Conservation (phyloP, 148 eudicot species). For the Vaccinium myrtillus region DNA sequence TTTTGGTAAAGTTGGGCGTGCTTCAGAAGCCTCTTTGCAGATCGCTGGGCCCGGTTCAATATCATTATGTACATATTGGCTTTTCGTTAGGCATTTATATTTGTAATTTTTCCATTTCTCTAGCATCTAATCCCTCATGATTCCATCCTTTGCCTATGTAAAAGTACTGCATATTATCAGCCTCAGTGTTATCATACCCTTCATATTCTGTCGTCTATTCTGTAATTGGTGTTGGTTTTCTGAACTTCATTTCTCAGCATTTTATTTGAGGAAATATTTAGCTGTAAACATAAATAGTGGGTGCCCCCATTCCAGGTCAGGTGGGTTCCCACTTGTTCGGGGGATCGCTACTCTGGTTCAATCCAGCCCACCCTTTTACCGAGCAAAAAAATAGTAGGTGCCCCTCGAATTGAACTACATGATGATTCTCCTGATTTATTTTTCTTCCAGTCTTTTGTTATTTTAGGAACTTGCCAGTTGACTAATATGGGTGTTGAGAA, state of each 20-base stretch:
- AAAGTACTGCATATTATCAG: neutral
- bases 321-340: too few species aligned
- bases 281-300: neutral
- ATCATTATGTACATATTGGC: neutral
- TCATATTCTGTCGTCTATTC: slow-evolving; percentile 4
- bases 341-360: too few species aligned
- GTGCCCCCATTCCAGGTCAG: too few species aligned
- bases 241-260: neutral
- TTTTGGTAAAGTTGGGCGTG: neutral
- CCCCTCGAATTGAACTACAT: too few species aligned
- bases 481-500: neutral
- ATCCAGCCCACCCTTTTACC: too few species aligned
- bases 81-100: neutral
- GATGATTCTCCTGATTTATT: neutral
- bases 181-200: neutral
- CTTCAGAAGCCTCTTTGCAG: neutral
- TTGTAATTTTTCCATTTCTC: neutral
- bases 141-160: neutral
- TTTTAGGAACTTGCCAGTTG: neutral
- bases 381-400: neutral
- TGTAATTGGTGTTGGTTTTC: neutral
- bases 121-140: neutral
- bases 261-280: neutral
- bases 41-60: neutral
- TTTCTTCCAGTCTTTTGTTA: neutral